Percentiles rank a stretch among this genome's conserved stretches.
These are phyloP conservation scores for Anacardium occidentale DNA, from an alignment of 345 rosid species.

Conservation along the genomic window DNA sequence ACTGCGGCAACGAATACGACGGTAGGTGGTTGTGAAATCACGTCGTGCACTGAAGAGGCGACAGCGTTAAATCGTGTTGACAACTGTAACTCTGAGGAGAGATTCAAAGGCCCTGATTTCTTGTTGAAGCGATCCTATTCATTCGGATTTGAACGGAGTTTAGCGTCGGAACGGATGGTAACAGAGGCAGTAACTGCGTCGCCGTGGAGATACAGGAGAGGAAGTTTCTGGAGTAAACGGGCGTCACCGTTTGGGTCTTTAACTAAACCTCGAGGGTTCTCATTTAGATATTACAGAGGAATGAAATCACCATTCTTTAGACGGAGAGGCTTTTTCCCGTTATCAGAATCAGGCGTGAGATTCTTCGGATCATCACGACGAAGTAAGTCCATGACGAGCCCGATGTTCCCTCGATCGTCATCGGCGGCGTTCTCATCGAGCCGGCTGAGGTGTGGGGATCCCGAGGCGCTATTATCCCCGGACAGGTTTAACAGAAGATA, in stretches of 20 bases:
- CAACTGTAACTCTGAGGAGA: conserved; percentile 37
- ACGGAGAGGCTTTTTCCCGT: conserved; percentile 62
- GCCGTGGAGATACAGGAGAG: conserved; percentile 73
- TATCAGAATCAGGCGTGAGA: conserved; percentile 63
- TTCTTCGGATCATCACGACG: conserved; percentile 55
- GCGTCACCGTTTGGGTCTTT: conserved; percentile 82
- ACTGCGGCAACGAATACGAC: conserved; percentile 15
- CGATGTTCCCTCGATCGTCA: conserved; percentile 55
- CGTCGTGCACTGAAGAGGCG: conserved; percentile 46
- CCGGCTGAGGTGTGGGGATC: conserved; percentile 91
- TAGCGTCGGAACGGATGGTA: conserved; percentile 63
- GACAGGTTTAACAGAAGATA: conserved; percentile 69
- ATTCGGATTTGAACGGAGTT: conserved; percentile 74
- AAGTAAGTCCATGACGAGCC: conserved; percentile 79
- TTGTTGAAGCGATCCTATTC: conserved; percentile 75
- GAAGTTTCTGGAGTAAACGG: conserved; percentile 76
- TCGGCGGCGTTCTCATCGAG: conserved; percentile 70
- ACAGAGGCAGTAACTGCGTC: conserved; percentile 75
- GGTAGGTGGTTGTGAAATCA: conserved; percentile 39
- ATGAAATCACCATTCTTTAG: conserved; percentile 73
- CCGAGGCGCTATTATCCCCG: conserved; percentile 94
- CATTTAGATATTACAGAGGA: conserved; percentile 62
- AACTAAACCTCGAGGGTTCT: conserved; percentile 72
- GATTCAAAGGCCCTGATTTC: conserved; percentile 42
- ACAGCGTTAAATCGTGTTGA: conserved; percentile 33